A percentile compares a stretch with the other conserved stretches of the same genome.
Conservation (phyloP, 2,329 filamentous ascomycete species). For the Metarhizium rileyi region DNA sequence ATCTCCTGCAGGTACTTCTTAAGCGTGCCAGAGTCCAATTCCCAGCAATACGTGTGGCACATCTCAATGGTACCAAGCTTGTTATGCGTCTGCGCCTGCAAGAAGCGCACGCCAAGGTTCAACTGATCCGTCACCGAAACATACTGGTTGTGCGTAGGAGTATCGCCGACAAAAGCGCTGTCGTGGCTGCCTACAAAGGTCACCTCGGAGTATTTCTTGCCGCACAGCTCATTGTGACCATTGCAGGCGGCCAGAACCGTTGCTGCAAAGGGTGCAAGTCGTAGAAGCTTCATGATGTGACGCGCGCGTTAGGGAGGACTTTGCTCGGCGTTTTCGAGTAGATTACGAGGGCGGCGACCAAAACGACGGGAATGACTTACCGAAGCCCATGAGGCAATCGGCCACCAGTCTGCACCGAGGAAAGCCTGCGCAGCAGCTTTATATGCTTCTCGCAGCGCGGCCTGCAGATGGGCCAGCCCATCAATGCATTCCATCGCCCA, state of each 20-base stretch:
- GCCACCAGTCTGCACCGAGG: conserved; percentile 2
- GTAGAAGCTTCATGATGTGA: conserved; percentile 11
- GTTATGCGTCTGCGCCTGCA: conserved; percentile 55
- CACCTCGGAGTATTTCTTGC: conserved; percentile 47
- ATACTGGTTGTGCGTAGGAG: conserved; percentile 49
- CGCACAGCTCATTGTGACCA: conserved; percentile 45
- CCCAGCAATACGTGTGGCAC: conserved; percentile 54
- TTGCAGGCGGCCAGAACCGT: conserved; percentile 38
- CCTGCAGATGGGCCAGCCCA: conserved; percentile 8
- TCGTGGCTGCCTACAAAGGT: conserved; percentile 57
- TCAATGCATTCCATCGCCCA: conserved; percentile 8
- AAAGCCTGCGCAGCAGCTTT: conserved; percentile 1
- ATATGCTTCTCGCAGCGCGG: neutral
- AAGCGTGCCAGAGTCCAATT: conserved; percentile 50
- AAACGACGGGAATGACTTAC: conserved; percentile 1
- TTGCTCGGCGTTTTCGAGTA: neutral
- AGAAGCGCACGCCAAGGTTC: conserved; percentile 50
- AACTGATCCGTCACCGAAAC: conserved; percentile 49
- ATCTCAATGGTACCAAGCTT: conserved; percentile 42
- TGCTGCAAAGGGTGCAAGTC: conserved; percentile 10
- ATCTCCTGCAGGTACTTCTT: conserved; percentile 44
- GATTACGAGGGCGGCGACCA: neutral
- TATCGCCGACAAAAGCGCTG: conserved; percentile 50
- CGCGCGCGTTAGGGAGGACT: neutral
- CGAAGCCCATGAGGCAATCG: conserved; percentile 2